Base-by-base conservation (phyloP, 371 early-diverging fungal genomes). In the Syncephalis plumigaleata region DNA sequence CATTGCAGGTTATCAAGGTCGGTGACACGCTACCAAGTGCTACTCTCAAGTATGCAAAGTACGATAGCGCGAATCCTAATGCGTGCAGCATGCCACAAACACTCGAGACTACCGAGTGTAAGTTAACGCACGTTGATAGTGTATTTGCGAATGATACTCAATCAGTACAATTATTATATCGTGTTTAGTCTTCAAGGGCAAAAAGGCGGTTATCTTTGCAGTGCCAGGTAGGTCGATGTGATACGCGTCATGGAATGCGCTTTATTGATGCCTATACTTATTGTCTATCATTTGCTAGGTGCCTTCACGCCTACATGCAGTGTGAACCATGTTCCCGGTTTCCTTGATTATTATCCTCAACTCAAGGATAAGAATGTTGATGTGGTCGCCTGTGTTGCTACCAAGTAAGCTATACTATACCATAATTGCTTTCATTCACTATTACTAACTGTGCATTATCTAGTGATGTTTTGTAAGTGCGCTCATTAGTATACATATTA, bases 281-380 rank as follows among this genome's bases (percentile, higher is more conserved):
- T 1, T 21, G 3, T 47, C 20, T 47, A 18, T 21, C 9, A 13
- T 17, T 7, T 20, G 20, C 36, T 26, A 60, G 61, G 77, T 15
- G 81, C 84, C 20, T 83, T 81, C 55, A 81, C 84, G 3, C 84
- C 86, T 4, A 73, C 80, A n/a, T 87, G 87, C 64, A 75, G 77
- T 20, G 75, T 76, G 54, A 50, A 62, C 46, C 87, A 87, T 50
- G 66, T 84, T 40, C 88, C 88, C 5, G 77, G 68, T 51, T 79
- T 65, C 52, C 52, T 79, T 37, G 38, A 52, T 38, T 51, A 58
- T 17, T 60, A 58, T 26, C 64, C 57, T 36, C 67, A 69, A 9
- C 55, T 84, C 18, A 77, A 77, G 54, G 51, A 55, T 37, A 75
- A 77, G 60, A 79, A 81, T 42, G 68, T 77, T 36, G 78, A 76